These are phyloP conservation scores for Jatropha multifida DNA, from an alignment of 441 rosid species.

Conservation along the genomic window DNA sequence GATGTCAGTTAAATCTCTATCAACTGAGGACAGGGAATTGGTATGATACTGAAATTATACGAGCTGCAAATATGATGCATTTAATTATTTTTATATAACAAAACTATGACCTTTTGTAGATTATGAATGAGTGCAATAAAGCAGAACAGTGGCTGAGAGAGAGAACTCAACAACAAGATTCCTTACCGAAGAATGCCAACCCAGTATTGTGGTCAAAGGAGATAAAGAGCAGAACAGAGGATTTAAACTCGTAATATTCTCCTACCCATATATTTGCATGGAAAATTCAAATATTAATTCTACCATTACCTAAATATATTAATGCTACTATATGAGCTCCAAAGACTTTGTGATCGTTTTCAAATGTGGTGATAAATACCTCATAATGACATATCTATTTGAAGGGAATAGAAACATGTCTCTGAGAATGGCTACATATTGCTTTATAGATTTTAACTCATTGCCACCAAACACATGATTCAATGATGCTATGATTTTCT, in stretches of 20 bases:
- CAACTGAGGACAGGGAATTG: conserved; percentile 37
- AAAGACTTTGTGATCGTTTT: not conserved
- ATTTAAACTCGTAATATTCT: conserved; percentile 44
- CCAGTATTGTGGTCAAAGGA: conserved; percentile 60
- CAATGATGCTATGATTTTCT: not conserved
- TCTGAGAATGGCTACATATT: not conserved
- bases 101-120: conserved; percentile 36
- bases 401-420: not conserved
- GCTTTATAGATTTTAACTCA: no score
- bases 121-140: conserved; percentile 45
- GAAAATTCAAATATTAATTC: not conserved
- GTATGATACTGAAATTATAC: conserved; percentile 27
- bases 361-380: not conserved
- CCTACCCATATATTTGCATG: not conserved
- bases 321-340: not conserved
- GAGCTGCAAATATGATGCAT: not conserved
- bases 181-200: conserved; percentile 43
- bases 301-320: not conserved
- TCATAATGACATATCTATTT: not conserved
- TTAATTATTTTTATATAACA: not conserved
- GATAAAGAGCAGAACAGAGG: conserved; percentile 47
- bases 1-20: conserved; percentile 35
- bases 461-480: not conserved
- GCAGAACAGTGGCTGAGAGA: conserved; percentile 65
- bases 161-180: conserved; percentile 48